Evolutionary conservation across 139 green algal genomes (phyloP), one percentile per base, ranked within the genome.

Genomic region (Klebsormidium nitens): DNA sequence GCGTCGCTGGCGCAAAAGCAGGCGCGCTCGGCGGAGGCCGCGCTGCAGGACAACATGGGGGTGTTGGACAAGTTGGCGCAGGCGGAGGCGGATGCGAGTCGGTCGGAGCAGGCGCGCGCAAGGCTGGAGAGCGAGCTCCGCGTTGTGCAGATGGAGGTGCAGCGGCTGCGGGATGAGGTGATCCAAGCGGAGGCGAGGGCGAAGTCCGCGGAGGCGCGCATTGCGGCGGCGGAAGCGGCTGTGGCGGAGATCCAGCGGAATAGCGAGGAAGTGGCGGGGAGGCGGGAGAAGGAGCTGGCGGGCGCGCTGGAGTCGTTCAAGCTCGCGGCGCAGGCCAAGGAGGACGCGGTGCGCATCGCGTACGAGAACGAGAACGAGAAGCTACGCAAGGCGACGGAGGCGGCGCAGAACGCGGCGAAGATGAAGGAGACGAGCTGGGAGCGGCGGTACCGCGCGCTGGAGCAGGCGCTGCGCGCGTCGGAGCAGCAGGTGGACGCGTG

Each of bases 281-380:
- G 64, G 46, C 26, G 65, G 4, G 65, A 72, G 47, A 29, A 72
- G 32, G 8, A 2, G 47, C 64, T 48, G 19, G 37, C 26, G 40
- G 23, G 29, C 29, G 65, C 65, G 28, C 65, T 72, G 26, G 65
- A 72, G 31, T 38, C 65, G 28, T 49, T 72, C 47, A 60, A 75
- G 67, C 5, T 36, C 8, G 67, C 67, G 0, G 5, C 67, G 37
- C 34, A 58, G 34, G 67, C 47, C 19, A 57, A 56, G 29, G 67
- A 75, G 47, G 34, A 75, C 46, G 67, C 67, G 17, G 67, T 56
- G 14, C 36, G 36, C 17, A 23, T 75, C 11, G 56, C 55, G 5
- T 75, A 75, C 55, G 68, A 75, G 59, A 32, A 52, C 35, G 67
- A 75, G 67, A 75, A 31, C 32, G 47, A 69, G 28, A 69, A 34